A percentile compares a stretch with the other conserved stretches of the same genome.
Evolutionary conservation across 2,329 filamentous ascomycete species (phyloP).

Genomic region (Claviceps fusiformis): DNA sequence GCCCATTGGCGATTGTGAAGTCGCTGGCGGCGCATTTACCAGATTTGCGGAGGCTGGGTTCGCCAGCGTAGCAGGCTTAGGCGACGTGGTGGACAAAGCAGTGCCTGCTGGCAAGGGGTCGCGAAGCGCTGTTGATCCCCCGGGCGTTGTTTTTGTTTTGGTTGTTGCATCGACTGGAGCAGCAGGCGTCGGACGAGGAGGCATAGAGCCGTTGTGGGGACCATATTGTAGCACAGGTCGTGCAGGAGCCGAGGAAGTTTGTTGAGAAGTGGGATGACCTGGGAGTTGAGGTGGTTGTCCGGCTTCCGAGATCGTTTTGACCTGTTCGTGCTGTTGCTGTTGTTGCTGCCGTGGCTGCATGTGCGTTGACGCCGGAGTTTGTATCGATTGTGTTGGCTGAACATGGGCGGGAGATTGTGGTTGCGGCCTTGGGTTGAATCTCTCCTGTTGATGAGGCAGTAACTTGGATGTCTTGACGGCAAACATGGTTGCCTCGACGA

Average conservation of each 20-base stretch:
- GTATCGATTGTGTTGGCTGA: conserved; percentile 6
- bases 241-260: conserved; percentile 8
- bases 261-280: background rate
- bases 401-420: conserved; percentile 8
- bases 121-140: conserved; percentile 9
- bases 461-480: conserved; percentile 52
- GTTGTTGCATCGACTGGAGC: conserved; percentile 6
- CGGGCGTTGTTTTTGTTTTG: conserved; percentile 2
- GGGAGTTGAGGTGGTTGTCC: background rate
- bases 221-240: conserved; percentile 54
- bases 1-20: background rate
- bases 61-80: background rate
- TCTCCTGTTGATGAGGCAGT: conserved; percentile 21
- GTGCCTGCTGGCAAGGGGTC: conserved; percentile 1
- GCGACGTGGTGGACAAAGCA: background rate
- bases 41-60: background rate
- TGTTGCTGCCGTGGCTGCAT: conserved; percentile 12
- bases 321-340: conserved; percentile 12
- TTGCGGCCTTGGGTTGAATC: conserved; percentile 6
- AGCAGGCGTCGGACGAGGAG: conserved; percentile 30
- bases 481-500: conserved; percentile 63
- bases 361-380: background rate
- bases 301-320: background rate
- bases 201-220: conserved; percentile 49
- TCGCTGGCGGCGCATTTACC: background rate